phyloP scores from a whole-genome alignment of 2,329 filamentous ascomycete species.

The Lecanicillium sp. region DNA sequence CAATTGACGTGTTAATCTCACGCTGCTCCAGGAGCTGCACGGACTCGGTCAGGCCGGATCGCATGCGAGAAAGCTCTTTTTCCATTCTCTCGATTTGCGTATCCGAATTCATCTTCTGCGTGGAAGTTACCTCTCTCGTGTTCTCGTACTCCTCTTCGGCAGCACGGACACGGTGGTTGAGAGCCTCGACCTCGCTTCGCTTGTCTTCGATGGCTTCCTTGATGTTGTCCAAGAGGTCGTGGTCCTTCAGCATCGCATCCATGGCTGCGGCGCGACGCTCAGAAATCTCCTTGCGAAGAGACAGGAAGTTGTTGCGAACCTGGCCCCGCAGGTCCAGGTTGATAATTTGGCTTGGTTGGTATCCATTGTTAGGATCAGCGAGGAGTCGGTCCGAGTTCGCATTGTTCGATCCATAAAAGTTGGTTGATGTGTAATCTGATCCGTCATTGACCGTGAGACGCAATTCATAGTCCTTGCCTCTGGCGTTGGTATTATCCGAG shows the following conservation, averaged over 20 bases:
- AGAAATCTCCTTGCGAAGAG: constrained; percentile 84
- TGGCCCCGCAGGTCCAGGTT: constrained; percentile 82
- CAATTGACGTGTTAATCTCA: constrained; percentile 94
- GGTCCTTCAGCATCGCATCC: constrained; percentile 89
- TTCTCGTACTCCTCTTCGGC: constrained; percentile 93
- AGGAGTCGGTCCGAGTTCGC: constrained; percentile 63
- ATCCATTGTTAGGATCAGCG: constrained; percentile 75
- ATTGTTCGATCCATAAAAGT: constrained; percentile 38
- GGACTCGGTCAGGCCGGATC: constrained; percentile 73
- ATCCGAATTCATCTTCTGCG: constrained; percentile 83
- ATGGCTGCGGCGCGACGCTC: constrained; percentile 76
- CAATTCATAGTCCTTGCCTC: constrained; percentile 79
- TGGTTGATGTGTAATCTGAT: constrained; percentile 67
- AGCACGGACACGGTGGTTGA: constrained; percentile 80
- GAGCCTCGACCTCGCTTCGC: constrained; percentile 80
- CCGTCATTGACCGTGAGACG: constrained; percentile 72
- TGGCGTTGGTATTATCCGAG: constrained; percentile 74
- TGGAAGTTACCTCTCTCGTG: constrained; percentile 77
- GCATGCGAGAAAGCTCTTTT: constrained; percentile 93
- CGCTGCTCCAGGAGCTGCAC: constrained; percentile 89
- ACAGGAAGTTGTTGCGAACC: constrained; percentile 71
- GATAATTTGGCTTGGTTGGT: constrained; percentile 81
- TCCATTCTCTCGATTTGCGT: constrained; percentile 98
- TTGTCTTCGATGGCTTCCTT: constrained; percentile 98
- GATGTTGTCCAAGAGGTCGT: constrained; percentile 88